Percentiles rank a stretch among this genome's conserved stretches.
Conservation (phyloP, 306 rosid genomes). For the Coriaria nepalensis region DNA sequence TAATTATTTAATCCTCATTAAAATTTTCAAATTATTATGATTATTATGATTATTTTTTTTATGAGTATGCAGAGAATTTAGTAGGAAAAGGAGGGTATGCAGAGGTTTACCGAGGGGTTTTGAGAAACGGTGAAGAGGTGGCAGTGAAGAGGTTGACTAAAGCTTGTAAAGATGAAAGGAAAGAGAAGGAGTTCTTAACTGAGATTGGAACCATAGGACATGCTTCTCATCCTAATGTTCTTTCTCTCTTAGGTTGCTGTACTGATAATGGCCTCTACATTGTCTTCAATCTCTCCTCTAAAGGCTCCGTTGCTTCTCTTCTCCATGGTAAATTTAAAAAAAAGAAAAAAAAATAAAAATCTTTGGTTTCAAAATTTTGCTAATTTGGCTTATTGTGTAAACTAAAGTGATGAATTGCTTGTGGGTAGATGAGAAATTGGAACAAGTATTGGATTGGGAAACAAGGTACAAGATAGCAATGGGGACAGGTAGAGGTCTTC, state of each 20-base stretch:
- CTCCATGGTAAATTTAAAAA: constrained; percentile 42
- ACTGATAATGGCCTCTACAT: constrained; percentile 81
- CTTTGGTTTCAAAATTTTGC: constrained; percentile 1
- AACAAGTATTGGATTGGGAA: constrained; percentile 64
- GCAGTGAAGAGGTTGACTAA: constrained; percentile 82
- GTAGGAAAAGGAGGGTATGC: constrained; percentile 94
- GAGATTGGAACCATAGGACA: constrained; percentile 96
- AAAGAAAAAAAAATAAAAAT: neutral
- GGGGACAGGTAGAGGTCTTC: constrained; percentile 78
- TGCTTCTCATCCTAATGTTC: constrained; percentile 54
- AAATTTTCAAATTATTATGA: constrained; percentile 4
- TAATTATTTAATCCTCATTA: neutral
- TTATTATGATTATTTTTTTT: no score
- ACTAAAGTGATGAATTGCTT: neutral
- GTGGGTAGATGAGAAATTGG: constrained; percentile 45
- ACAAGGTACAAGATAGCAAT: constrained; percentile 62
- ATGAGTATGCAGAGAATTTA: constrained; percentile 45
- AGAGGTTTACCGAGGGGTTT: constrained; percentile 66
- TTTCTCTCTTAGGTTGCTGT: constrained; percentile 76
- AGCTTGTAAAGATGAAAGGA: constrained; percentile 60
- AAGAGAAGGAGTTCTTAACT: constrained; percentile 75
- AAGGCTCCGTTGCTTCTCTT: constrained; percentile 72
- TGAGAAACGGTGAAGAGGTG: constrained; percentile 49
- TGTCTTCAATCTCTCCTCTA: constrained; percentile 60
- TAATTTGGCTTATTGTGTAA: neutral